Evolutionary conservation across 2,329 filamentous ascomycete species (phyloP).

Genomic region (Sclerotiophoma versabilis): DNA sequence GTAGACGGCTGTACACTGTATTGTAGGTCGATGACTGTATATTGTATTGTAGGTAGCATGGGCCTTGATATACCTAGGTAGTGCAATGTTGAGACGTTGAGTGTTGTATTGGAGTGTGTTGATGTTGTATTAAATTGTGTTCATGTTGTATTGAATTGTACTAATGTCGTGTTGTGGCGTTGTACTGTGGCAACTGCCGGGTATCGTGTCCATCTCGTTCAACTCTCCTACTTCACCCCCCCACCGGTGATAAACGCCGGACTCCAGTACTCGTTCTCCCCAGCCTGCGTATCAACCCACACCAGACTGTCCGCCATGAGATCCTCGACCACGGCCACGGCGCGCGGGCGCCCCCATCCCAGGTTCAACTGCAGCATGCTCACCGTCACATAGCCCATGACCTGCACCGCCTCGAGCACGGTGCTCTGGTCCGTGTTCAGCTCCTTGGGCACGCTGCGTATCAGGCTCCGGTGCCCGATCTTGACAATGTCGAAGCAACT

Average conservation of each 20-base stretch:
- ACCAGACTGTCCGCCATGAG: constrained; percentile 86
- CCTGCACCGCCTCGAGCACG: constrained; percentile 88
- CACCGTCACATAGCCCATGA: constrained; percentile 88
- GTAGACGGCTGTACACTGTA: constrained; percentile 40
- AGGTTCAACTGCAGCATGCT: constrained; percentile 89
- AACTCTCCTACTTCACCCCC: not conserved
- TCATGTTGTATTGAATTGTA: not conserved
- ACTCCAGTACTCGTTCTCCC: constrained; percentile 94
- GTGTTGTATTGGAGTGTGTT: not conserved
- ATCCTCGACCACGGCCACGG: constrained; percentile 90
- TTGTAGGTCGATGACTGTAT: not conserved
- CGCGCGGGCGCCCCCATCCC: constrained; percentile 81
- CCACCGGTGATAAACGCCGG: constrained; percentile 70
- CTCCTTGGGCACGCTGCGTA: constrained; percentile 92
- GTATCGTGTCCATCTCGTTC: constrained; percentile 20
- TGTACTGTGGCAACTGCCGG: constrained; percentile 9
- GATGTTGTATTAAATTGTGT: not conserved
- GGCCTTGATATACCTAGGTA: not conserved
- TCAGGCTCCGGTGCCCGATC: constrained; percentile 85
- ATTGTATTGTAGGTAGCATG: not conserved
- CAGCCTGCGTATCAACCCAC: constrained; percentile 87
- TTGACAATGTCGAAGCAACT: constrained; percentile 85
- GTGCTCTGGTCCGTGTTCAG: constrained; percentile 92
- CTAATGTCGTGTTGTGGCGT: too few species aligned
- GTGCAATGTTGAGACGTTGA: not conserved